Evolutionary conservation across 2,329 filamentous ascomycete genomes (phyloP).

Genomic region (Malbranchea zuffiana): DNA sequence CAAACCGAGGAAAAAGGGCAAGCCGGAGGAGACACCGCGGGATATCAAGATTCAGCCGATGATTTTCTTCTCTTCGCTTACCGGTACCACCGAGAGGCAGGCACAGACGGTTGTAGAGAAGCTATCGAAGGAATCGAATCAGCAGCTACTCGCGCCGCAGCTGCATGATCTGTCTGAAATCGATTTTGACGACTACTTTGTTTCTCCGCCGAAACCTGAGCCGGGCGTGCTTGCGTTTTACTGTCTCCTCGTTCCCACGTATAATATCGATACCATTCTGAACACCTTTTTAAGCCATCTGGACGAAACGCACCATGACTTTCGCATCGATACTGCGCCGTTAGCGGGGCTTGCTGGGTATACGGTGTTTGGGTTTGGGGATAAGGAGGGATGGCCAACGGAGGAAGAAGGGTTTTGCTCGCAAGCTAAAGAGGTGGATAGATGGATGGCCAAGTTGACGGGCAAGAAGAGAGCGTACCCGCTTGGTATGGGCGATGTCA

Average conservation of each 20-base stretch:
- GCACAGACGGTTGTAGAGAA: constrained; percentile 52
- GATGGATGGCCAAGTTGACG: constrained; percentile 94
- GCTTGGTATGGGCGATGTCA: constrained; percentile 76
- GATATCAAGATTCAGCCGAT: constrained; percentile 47
- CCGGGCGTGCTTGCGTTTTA: constrained; percentile 59
- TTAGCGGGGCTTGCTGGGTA: constrained; percentile 69
- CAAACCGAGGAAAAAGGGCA: constrained; percentile 10
- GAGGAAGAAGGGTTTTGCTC: constrained; percentile 87
- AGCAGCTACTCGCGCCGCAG: constrained; percentile 45
- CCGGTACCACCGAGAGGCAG: constrained; percentile 66
- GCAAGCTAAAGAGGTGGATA: constrained; percentile 81
- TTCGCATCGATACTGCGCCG: constrained; percentile 84
- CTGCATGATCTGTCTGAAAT: constrained; percentile 71
- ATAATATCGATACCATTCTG: constrained; percentile 89
- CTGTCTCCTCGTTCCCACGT: constrained; percentile 73
- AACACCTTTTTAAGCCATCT: constrained; percentile 80
- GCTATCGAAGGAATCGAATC: constrained; percentile 37
- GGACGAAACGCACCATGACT: constrained; percentile 89
- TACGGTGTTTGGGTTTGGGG: constrained; percentile 87
- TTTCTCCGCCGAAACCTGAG: constrained; percentile 55
- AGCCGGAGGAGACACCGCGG: neutral
- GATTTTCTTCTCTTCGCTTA: constrained; percentile 83
- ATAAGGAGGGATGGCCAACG: constrained; percentile 82
- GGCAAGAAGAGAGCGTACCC: constrained; percentile 77
- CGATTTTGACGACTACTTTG: constrained; percentile 89